Conservation (phyloP, 2,329 filamentous ascomycete genomes). For the Aureobasidium pullulans region DNA sequence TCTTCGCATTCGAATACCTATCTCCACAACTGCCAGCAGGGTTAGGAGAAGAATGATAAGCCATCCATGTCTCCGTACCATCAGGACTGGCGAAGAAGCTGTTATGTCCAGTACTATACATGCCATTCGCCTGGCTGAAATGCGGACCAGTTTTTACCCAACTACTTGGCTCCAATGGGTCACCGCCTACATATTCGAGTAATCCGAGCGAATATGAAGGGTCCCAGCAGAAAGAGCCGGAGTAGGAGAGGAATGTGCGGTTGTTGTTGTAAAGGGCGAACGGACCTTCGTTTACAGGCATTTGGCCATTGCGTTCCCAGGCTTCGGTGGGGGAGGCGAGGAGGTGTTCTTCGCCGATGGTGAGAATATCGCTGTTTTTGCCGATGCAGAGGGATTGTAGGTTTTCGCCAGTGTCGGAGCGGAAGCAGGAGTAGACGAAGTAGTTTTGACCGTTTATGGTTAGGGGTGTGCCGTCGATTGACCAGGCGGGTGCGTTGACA, state of each 20-base stretch:
- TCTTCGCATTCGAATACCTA: slow-evolving; percentile 49
- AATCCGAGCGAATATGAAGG: slow-evolving; percentile 47
- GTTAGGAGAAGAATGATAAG: slow-evolving; percentile 49
- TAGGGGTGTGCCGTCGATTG: slow-evolving; percentile 49
- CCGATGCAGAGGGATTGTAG: slow-evolving; percentile 38
- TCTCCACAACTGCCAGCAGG: slow-evolving; percentile 46
- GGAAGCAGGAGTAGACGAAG: slow-evolving; percentile 49
- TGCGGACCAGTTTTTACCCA: slow-evolving; percentile 50
- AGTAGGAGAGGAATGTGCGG: slow-evolving; percentile 48
- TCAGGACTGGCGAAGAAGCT: slow-evolving; percentile 53
- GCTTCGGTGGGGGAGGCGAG: slow-evolving; percentile 45
- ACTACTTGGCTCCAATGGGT: slow-evolving; percentile 38
- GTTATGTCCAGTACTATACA: slow-evolving; percentile 52
- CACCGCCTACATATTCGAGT: slow-evolving; percentile 47
- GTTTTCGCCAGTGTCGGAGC: slow-evolving; percentile 26
- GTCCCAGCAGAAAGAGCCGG: slow-evolving; percentile 51
- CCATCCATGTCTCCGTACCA: slow-evolving; percentile 47
- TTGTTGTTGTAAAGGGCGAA: slow-evolving; percentile 47
- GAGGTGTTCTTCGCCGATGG: slow-evolving; percentile 41
- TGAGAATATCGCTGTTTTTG: slow-evolving; percentile 32
- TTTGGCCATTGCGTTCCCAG: slow-evolving; percentile 43
- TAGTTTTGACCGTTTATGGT: slow-evolving; percentile 43
- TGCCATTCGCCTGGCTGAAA: slow-evolving; percentile 48
- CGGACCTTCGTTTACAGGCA: slow-evolving; percentile 50
- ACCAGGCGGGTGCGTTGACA: slow-evolving; percentile 40